phyloP scores from a whole-genome alignment of 2,329 filamentous ascomycete genomes.

The Hirsutella thompsonii region DNA sequence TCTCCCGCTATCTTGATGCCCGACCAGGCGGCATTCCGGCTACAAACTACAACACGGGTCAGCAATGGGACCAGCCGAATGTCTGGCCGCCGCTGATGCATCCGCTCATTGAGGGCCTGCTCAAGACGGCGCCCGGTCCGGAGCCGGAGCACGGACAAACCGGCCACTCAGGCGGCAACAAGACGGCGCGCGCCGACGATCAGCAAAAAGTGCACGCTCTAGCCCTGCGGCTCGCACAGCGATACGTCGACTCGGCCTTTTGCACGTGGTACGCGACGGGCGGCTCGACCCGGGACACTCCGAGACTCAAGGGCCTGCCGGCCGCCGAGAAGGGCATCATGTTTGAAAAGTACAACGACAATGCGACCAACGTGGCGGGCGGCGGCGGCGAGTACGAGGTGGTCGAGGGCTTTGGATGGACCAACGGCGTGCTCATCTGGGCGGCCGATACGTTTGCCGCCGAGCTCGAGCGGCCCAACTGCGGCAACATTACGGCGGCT shows the following conservation, averaged over 20 bases:
- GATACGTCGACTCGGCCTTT: conserved; percentile 54
- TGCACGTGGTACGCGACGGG: conserved; percentile 60
- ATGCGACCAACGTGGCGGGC: conserved; percentile 45
- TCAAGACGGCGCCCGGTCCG: conserved; percentile 45
- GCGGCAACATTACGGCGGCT: conserved; percentile 34
- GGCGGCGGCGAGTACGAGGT: conserved; percentile 57
- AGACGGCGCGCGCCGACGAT: neutral
- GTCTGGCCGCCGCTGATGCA: conserved; percentile 59
- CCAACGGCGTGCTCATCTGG: conserved; percentile 57
- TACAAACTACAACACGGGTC: conserved; percentile 45
- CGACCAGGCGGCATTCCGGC: conserved; percentile 46
- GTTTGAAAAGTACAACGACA: conserved; percentile 58
- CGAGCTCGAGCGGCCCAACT: conserved; percentile 40
- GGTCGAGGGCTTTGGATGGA: conserved; percentile 60
- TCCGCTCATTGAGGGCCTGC: conserved; percentile 47
- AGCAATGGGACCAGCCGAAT: conserved; percentile 61
- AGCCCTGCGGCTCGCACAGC: conserved; percentile 46
- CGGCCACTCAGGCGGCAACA: conserved; percentile 33
- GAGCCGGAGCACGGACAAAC: conserved; percentile 33
- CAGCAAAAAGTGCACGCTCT: conserved; percentile 32
- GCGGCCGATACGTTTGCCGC: conserved; percentile 47
- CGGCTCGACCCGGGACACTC: conserved; percentile 40
- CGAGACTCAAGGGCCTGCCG: conserved; percentile 33
- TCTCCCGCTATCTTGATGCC: conserved; percentile 37
- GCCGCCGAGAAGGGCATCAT: conserved; percentile 41